Conservation (phyloP, 768 basidiomycete genomes). For the Amanita subjunquillea region DNA sequence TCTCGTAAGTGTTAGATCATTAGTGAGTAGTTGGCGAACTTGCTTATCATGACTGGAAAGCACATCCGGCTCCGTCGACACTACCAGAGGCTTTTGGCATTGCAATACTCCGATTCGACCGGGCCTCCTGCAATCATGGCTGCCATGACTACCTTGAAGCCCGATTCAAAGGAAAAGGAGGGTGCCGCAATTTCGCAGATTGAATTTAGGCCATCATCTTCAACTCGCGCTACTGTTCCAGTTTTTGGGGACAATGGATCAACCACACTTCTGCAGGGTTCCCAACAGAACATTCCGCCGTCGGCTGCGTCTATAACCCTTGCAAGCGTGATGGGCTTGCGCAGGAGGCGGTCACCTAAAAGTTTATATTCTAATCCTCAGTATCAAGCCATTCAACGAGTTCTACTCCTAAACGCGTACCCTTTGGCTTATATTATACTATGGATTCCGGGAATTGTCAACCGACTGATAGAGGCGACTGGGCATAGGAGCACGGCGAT, state of each 20-base stretch:
- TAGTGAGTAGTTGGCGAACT: neutral
- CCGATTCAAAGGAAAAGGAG: neutral
- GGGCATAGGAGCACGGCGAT: neutral
- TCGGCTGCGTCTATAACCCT: neutral
- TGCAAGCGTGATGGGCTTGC: neutral
- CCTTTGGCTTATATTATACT: conserved; percentile 5
- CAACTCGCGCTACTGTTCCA: too few species aligned
- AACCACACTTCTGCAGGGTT: neutral
- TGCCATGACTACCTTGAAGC: neutral
- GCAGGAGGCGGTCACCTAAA: neutral
- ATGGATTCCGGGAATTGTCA: conserved; percentile 3
- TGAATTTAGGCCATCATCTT: neutral
- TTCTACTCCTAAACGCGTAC: conserved; percentile 6
- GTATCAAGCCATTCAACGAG: neutral
- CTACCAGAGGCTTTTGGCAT: neutral
- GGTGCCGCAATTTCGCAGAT: neutral
- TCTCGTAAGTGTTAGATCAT: neutral
- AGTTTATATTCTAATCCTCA: neutral
- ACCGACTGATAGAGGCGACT: conserved; percentile 1
- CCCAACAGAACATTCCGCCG: neutral
- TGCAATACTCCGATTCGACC: neutral
- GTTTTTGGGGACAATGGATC: neutral
- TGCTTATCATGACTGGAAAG: neutral
- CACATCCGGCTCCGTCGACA: neutral
- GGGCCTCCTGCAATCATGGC: neutral